Conservation (phyloP, 768 basidiomycete genomes). For the Cantharellus anzutake region DNA sequence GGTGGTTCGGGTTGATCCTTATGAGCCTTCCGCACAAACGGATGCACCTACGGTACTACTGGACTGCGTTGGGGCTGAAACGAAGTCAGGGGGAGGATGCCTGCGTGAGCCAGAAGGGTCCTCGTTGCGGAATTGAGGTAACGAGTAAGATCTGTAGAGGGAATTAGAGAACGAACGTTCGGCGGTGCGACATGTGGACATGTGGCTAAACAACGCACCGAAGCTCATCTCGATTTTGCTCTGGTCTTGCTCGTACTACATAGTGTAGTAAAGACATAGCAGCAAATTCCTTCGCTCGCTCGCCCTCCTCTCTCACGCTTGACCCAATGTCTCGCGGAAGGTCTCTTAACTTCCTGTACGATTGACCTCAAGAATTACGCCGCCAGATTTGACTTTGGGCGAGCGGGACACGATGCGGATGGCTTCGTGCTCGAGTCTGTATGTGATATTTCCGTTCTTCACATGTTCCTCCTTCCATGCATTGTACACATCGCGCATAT, state of each 20-base stretch:
- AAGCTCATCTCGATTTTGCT: slow-evolving; percentile 35
- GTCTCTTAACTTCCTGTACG: not conserved
- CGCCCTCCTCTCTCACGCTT: slow-evolving; percentile 14
- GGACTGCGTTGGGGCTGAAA: too few relatives aligned
- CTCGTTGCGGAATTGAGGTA: slow-evolving; percentile 24
- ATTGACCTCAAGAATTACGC: not conserved
- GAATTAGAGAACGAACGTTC: too few relatives aligned
- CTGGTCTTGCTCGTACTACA: slow-evolving; percentile 25
- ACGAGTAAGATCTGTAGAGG: slow-evolving; percentile 24
- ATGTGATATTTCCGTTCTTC: not conserved
- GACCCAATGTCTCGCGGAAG: slow-evolving; percentile 3
- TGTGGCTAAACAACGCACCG: slow-evolving; percentile 6
- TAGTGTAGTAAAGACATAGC: slow-evolving; percentile 28
- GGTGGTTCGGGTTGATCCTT: slow-evolving; percentile 15
- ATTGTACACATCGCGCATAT: not conserved
- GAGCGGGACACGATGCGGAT: not conserved
- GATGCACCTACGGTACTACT: not conserved
- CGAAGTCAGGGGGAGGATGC: not conserved
- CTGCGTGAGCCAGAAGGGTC: slow-evolving; percentile 13
- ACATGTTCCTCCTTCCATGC: not conserved
- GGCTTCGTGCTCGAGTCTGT: not conserved
- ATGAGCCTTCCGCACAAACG: not conserved
- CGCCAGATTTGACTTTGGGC: not conserved
- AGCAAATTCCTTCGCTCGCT: slow-evolving; percentile 22
- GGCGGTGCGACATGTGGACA: too few relatives aligned